Percentiles rank a stretch among this genome's conserved stretches.
phyloP scores from a whole-genome alignment of 306 rosid species.

The Prunus dulcis region DNA sequence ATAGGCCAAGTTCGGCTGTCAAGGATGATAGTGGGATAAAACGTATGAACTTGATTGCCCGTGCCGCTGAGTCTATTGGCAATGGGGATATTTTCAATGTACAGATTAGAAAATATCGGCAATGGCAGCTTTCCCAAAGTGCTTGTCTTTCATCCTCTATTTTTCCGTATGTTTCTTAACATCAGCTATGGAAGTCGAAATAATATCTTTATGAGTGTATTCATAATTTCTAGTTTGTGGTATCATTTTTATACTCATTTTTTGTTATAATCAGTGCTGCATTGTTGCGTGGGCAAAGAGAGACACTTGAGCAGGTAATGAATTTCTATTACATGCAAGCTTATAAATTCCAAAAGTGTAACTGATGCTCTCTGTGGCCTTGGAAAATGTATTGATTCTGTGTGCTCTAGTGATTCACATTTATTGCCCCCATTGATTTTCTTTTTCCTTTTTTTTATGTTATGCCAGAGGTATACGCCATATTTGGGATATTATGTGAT shows the following conservation, averaged over 20 bases:
- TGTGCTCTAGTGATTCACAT: neutral
- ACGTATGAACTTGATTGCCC: conserved; percentile 79
- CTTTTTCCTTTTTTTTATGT: neutral
- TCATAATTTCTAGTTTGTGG: conserved; percentile 9
- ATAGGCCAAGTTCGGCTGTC: conserved; percentile 63
- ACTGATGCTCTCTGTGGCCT: neutral
- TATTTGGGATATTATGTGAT: neutral
- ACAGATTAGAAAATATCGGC: conserved; percentile 90
- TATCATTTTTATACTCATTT: conserved; percentile 12
- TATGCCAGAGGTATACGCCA: neutral
- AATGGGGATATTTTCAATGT: conserved; percentile 89
- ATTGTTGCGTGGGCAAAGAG: conserved; percentile 81
- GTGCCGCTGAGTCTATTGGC: conserved; percentile 92
- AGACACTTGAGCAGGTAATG: conserved; percentile 75
- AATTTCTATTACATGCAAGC: conserved; percentile 26
- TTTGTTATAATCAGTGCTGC: conserved; percentile 56
- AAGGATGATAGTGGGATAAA: conserved; percentile 77
- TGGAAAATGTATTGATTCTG: neutral
- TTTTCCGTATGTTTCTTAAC: conserved; percentile 70
- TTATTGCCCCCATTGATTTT: neutral
- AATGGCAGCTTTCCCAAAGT: conserved; percentile 98
- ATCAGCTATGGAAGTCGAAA: conserved; percentile 25
- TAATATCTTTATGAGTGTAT: conserved; percentile 4
- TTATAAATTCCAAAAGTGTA: neutral
- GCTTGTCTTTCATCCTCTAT: conserved; percentile 70